These are phyloP conservation scores for Aspergillus novoparasiticus DNA, from an alignment of 2,329 filamentous ascomycete species.

Conservation along the genomic window DNA sequence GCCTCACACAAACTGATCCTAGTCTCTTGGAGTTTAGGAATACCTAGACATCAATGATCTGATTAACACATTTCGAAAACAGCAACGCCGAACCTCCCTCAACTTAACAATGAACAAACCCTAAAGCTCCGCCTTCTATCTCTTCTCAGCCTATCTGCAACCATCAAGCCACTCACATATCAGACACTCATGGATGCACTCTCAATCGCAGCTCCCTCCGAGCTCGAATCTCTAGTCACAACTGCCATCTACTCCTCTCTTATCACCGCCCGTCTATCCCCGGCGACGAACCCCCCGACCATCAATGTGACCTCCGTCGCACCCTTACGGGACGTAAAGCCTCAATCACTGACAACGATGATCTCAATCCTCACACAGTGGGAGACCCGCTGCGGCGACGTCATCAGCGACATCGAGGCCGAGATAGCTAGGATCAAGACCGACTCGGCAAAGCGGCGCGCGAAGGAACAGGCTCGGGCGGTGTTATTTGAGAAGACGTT, in stretches of 20 bases:
- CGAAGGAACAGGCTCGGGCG: constrained; percentile 53
- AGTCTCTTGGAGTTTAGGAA: not conserved
- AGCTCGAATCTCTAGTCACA: constrained; percentile 85
- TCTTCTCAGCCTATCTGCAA: constrained; percentile 76
- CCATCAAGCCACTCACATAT: constrained; percentile 72
- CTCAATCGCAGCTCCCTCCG: constrained; percentile 64
- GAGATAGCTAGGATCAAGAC: constrained; percentile 70
- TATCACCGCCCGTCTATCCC: constrained; percentile 80
- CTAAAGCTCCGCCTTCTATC: constrained; percentile 90
- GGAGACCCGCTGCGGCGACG: constrained; percentile 74
- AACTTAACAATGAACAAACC: constrained; percentile 70
- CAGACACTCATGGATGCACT: constrained; percentile 66
- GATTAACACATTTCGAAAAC: constrained; percentile 11
- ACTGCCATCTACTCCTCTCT: constrained; percentile 85
- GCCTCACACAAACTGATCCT: constrained; percentile 3
- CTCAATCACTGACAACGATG: constrained; percentile 70
- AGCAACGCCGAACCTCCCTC: constrained; percentile 64
- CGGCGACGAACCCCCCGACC: constrained; percentile 73
- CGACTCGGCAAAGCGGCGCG: constrained; percentile 58
- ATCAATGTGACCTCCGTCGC: constrained; percentile 80
- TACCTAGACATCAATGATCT: not conserved
- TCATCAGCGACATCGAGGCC: constrained; percentile 72
- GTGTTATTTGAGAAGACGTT: constrained; percentile 54
- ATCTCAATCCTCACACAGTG: constrained; percentile 70
- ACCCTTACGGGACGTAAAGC: constrained; percentile 81